Evolutionary conservation across 83 land plant genomes (phyloP).

Genomic region (Picea mariana): DNA sequence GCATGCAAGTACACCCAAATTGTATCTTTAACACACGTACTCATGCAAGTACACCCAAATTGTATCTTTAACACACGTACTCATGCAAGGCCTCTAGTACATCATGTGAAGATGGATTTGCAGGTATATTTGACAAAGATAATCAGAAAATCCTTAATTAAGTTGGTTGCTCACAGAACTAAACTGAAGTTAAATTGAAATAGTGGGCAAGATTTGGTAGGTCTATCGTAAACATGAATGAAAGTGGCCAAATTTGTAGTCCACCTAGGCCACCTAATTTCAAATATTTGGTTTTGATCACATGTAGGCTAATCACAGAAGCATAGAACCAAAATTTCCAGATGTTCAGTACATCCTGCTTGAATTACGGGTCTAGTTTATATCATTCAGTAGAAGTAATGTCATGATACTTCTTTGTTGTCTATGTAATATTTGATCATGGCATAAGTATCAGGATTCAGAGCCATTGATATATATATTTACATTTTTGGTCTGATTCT

Average conservation of each 20-base stretch:
- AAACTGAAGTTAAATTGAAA: neutral
- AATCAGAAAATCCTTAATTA: neutral
- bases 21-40: neutral
- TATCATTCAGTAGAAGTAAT: neutral
- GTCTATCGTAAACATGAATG: neutral
- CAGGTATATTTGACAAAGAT: neutral
- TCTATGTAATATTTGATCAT: neutral
- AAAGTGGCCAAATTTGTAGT: neutral
- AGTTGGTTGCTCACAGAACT: neutral
- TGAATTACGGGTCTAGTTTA: neutral
- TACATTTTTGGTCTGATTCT: no score
- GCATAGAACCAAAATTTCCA: neutral
- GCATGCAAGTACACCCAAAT: constrained; percentile 1
- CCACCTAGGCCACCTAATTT: no score
- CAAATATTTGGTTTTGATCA: neutral
- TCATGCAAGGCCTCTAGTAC: neutral
- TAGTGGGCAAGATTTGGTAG: neutral
- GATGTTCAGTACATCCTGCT: neutral
- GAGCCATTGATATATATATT: no score
- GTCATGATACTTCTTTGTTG: neutral
- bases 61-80: neutral
- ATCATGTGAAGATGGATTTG: constrained; percentile 9
- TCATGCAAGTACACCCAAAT: neutral
- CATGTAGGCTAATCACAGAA: neutral
- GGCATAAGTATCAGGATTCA: neutral